Base-by-base conservation (phyloP, 2,329 filamentous ascomycete genomes). In the Aspergillus thermomutatus region DNA sequence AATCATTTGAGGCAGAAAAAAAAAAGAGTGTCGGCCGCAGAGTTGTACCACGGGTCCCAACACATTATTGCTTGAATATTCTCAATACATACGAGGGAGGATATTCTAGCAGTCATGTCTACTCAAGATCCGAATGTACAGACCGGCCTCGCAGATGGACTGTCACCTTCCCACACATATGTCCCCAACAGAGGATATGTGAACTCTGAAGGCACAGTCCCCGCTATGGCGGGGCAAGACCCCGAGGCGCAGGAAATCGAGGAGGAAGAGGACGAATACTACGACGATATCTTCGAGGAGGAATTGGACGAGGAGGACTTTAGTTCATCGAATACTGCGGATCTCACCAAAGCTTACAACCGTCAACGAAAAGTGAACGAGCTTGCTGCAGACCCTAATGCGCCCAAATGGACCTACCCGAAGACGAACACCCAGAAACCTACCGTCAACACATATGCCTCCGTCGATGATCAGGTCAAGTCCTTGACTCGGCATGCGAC, bases 311-410 rank as follows among this genome's bases (percentile, higher is more conserved):
- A 80, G 25, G 85, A 84, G 66, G 75, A 82, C 19, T 79, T 86
- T 50, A 78, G 79, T 7, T 80, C 84, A 0, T 81, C 78, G 1
- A 84, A 86, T 59, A 78, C 82, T 0, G 67, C 83, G 41, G 90
- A 96, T 72, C 83, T 91, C 55, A 92, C 91, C 40, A 94, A 95
- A 76, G 87, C 88, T 7, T 94, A 94, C 80, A 96, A 96, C 73
- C 88, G 92, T 59, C 91, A 95, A 72, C 83, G 86, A 58, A 87
- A 87, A 68, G 75, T 89, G 55, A 85, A 86, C 68, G 83, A 86
- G 56, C 71, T 76, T 10, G 69, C 72, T 51, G 66, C 75, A 53
- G 77, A 81, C 62, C 67, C 78, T 14, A 79, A 77, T 58, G 74
- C 72, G 11, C 76, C 87, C 53, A 80, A 79, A 61, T 78, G 79